A percentile compares a stretch with the other conserved stretches of the same genome.
These are phyloP conservation scores for Mycena sp. DNA, from an alignment of 1,284 basidiomycete species.

Conservation along the genomic window DNA sequence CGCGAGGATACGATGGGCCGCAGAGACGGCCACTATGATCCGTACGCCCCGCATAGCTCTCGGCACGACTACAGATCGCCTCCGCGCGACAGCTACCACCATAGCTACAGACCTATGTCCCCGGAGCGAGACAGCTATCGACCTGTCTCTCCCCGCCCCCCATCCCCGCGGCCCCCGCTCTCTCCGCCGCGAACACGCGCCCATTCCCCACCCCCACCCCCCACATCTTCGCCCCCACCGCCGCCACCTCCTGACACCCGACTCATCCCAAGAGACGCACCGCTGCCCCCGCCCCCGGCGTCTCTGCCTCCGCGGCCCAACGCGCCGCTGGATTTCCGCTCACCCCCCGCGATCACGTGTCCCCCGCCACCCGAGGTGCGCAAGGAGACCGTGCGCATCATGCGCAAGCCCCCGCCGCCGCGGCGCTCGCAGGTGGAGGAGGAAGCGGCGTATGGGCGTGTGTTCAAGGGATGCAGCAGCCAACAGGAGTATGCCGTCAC, in stretches of 20 bases:
- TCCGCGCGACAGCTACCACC: slow-evolving; percentile 30
- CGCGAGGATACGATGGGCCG: slow-evolving; percentile 2
- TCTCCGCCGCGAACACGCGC: slow-evolving; percentile 39
- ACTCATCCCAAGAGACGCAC: slow-evolving; percentile 32
- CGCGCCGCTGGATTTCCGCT: slow-evolving; percentile 44
- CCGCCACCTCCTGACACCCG: slow-evolving; percentile 53
- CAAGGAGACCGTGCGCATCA: slow-evolving; percentile 32
- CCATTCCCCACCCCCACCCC: slow-evolving; percentile 40
- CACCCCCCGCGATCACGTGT: slow-evolving; percentile 40
- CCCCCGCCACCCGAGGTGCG: slow-evolving; percentile 38
- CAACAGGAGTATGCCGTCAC: slow-evolving; percentile 84
- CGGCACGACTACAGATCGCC: slow-evolving; percentile 2
- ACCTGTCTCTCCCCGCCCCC: slow-evolving; percentile 27
- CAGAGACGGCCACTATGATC: neutral
- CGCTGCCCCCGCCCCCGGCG: slow-evolving; percentile 42
- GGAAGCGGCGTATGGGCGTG: slow-evolving; percentile 66
- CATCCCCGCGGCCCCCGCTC: slow-evolving; percentile 33
- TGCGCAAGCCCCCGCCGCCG: slow-evolving; percentile 47
- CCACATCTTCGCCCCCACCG: slow-evolving; percentile 55
- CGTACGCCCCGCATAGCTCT: neutral
- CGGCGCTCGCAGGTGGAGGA: slow-evolving; percentile 76
- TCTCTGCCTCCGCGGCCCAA: slow-evolving; percentile 48
- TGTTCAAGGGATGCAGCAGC: slow-evolving; percentile 80
- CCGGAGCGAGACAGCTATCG: slow-evolving; percentile 24
- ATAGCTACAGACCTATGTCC: slow-evolving; percentile 24